Percentiles rank a stretch among this genome's conserved stretches.
Conservation (phyloP, 345 rosid genomes). For the Acer negundo region DNA sequence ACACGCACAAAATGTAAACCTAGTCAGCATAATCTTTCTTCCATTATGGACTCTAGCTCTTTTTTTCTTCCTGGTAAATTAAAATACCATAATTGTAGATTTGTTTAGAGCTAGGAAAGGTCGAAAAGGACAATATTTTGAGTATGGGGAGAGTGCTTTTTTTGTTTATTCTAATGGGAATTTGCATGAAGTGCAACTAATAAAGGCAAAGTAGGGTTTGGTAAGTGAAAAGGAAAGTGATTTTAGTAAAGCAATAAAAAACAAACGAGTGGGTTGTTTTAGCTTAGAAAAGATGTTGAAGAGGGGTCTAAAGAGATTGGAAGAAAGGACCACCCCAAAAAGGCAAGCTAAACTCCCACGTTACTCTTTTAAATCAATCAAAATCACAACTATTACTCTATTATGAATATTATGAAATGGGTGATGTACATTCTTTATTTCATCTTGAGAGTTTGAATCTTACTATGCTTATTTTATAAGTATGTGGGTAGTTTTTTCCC, state of each 20-base stretch:
- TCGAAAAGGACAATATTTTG: background rate
- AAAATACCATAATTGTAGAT: background rate
- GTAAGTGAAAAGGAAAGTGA: slow-evolving; percentile 40
- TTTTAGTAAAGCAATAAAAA: slow-evolving; percentile 6
- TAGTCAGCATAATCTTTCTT: background rate
- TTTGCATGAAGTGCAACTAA: background rate
- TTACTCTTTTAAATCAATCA: slow-evolving; percentile 13
- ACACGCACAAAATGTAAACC: background rate
- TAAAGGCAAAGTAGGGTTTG: slow-evolving; percentile 32
- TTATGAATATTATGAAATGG: no score
- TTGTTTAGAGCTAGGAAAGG: background rate
- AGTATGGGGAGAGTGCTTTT: background rate
- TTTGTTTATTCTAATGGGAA: background rate
- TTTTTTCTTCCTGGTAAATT: background rate
- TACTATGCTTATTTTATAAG: no score
- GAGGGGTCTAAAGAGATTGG: slow-evolving; percentile 10
- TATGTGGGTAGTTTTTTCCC: no score
- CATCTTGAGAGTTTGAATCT: no score
- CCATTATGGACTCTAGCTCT: background rate
- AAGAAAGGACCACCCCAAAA: background rate
- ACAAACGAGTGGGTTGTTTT: slow-evolving; percentile 15
- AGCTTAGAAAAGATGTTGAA: slow-evolving; percentile 19
- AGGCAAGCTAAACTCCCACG: slow-evolving; percentile 24
- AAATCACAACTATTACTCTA: background rate
- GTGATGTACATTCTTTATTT: no score